Conservation (phyloP, 805 yeast species). For the Lachancea meyersii region DNA sequence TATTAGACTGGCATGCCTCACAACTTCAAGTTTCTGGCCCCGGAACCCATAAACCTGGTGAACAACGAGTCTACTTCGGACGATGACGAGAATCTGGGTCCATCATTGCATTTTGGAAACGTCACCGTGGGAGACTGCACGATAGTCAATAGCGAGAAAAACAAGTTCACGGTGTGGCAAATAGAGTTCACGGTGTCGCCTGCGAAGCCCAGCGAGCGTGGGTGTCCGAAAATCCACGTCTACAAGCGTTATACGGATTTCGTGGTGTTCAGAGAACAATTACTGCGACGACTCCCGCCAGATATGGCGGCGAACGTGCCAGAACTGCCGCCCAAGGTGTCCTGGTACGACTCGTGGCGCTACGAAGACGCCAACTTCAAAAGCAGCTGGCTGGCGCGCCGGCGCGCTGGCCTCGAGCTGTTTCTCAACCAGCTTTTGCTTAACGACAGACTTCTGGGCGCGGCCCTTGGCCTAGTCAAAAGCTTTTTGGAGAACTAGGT, state of each 20-base stretch:
- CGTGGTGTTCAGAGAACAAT: slow-evolving; percentile 38
- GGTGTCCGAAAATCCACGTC: slow-evolving; percentile 33
- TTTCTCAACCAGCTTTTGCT: slow-evolving; percentile 50
- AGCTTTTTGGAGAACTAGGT: slow-evolving; percentile 31
- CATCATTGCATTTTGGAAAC: slow-evolving; percentile 6
- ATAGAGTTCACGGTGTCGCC: slow-evolving; percentile 19
- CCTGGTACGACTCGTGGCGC: slow-evolving; percentile 33
- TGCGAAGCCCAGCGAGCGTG: neutral
- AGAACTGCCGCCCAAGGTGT: slow-evolving; percentile 44
- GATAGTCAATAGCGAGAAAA: slow-evolving; percentile 23
- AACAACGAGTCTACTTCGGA: slow-evolving; percentile 15
- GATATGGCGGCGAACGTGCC: slow-evolving; percentile 36
- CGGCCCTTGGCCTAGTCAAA: slow-evolving; percentile 36
- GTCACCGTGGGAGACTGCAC: slow-evolving; percentile 26
- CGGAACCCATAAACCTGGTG: slow-evolving; percentile 26
- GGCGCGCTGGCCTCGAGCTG: slow-evolving; percentile 55
- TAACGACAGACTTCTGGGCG: slow-evolving; percentile 38
- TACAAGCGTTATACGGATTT: slow-evolving; percentile 65
- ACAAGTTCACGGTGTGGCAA: slow-evolving; percentile 29
- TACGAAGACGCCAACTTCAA: slow-evolving; percentile 33
- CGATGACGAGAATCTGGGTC: slow-evolving; percentile 3
- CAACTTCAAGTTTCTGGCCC: slow-evolving; percentile 14
- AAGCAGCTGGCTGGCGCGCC: slow-evolving; percentile 43
- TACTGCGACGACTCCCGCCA: slow-evolving; percentile 34
- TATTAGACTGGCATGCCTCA: slow-evolving; percentile 13